phyloP scores from a whole-genome alignment of 805 yeast species.

The Barnettozyma californica region DNA sequence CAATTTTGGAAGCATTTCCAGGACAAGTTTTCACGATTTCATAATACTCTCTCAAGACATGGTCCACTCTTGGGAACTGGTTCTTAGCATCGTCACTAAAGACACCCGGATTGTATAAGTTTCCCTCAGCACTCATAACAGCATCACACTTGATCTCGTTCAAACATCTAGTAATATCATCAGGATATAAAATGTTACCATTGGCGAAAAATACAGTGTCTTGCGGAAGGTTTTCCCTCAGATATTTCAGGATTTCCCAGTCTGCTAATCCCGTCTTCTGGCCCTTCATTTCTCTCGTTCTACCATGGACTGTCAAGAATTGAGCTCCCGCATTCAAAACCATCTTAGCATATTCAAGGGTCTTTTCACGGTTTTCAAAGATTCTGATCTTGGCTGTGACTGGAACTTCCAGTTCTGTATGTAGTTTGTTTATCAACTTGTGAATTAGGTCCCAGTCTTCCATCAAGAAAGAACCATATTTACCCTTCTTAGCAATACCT shows the following conservation, averaged over 20 bases:
- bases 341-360: conserved; percentile 82
- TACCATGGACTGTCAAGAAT: conserved; percentile 89
- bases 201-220: conserved; percentile 90
- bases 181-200: conserved; percentile 90
- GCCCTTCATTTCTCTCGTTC: conserved; percentile 97
- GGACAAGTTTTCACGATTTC: conserved; percentile 54
- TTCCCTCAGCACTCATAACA: conserved; percentile 97
- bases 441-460: conserved; percentile 90
- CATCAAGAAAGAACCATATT: conserved; percentile 93
- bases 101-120: conserved; percentile 87
- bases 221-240: conserved; percentile 69
- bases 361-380: conserved; percentile 77
- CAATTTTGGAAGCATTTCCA: conserved; percentile 63
- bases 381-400: conserved; percentile 95
- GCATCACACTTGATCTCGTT: conserved; percentile 71
- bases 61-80: conserved; percentile 83
- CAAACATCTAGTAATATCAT: conserved; percentile 70
- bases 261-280: conserved; percentile 94
- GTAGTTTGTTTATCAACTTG: conserved; percentile 65
- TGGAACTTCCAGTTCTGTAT: conserved; percentile 71
- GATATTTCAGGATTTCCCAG: conserved; percentile 72
- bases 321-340: conserved; percentile 93
- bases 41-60: conserved; percentile 76
- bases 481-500: conserved; percentile 92
- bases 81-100: conserved; percentile 61